phyloP scores from a whole-genome alignment of 495 filamentous ascomycete species.

The Ramalina peruviana region DNA sequence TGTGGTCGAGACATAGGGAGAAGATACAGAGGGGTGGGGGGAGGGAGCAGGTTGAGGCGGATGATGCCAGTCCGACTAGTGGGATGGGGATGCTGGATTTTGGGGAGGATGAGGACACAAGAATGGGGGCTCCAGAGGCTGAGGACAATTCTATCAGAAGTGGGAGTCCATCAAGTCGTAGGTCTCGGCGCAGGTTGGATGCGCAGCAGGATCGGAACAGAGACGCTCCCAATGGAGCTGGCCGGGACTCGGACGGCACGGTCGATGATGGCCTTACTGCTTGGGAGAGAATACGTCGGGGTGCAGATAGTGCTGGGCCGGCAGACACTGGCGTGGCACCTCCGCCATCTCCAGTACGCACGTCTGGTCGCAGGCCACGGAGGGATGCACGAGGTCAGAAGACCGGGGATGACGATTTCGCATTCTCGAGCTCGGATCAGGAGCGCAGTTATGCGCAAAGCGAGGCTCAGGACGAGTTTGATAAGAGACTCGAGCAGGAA shows the following conservation, averaged over 20 bases:
- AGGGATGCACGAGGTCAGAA: conserved; percentile 2
- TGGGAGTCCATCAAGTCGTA: not conserved
- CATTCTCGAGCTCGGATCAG: conserved; percentile 25
- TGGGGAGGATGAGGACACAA: not conserved
- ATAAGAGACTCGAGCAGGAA: conserved; percentile 35
- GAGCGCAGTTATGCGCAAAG: conserved; percentile 28
- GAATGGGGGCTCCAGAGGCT: not conserved
- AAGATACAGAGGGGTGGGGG: not conserved
- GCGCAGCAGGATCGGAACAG: not conserved
- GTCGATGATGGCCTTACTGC: not conserved
- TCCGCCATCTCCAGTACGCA: not conserved
- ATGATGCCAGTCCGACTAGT: conserved; percentile 15
- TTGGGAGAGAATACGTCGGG: conserved; percentile 14
- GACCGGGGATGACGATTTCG: conserved; percentile 24
- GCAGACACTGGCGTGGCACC: not conserved
- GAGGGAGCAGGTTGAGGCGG: not conserved
- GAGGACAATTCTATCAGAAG: not conserved
- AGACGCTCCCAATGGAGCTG: not conserved
- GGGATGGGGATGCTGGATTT: conserved; percentile 10
- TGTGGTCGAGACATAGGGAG: conserved; percentile 5
- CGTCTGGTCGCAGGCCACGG: not conserved
- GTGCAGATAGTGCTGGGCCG: not conserved
- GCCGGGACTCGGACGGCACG: not conserved
- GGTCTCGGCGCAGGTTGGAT: conserved; percentile 5
- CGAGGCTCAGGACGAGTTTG: conserved; percentile 41